Evolutionary conservation across 768 basidiomycete species (phyloP).

Genomic region (Paxillus rubicundulus): DNA sequence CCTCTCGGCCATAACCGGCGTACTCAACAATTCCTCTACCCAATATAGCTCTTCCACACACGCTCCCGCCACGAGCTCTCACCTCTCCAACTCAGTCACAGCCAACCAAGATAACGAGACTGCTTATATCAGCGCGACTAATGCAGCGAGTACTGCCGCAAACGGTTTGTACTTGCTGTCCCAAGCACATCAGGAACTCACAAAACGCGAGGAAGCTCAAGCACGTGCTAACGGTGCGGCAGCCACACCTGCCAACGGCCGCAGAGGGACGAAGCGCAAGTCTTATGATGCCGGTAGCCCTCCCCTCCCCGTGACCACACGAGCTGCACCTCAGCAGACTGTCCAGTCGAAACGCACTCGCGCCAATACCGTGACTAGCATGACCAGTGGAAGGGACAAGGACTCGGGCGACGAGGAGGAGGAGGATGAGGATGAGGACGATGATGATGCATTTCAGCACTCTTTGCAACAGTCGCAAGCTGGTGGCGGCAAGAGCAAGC

Average conservation of each 20-base stretch:
- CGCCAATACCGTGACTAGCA: conserved; percentile 33
- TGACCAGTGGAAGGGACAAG: conserved; percentile 35
- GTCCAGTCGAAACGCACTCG: conserved; percentile 37
- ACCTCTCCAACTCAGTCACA: conserved; percentile 35
- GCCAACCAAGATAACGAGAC: conserved; percentile 33
- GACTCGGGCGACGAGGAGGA: conserved; percentile 34
- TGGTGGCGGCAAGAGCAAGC: conserved; percentile 20
- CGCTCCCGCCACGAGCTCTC: conserved; percentile 33
- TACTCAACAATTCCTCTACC: conserved; percentile 46
- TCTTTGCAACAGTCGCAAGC: conserved; percentile 11
- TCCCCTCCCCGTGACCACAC: conserved; percentile 25
- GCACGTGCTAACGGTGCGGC: conserved; percentile 50
- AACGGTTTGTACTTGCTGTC: conserved; percentile 93
- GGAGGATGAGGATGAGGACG: conserved; percentile 41
- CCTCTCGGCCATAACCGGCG: conserved; percentile 64
- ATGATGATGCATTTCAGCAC: conserved; percentile 29
- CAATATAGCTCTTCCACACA: conserved; percentile 31
- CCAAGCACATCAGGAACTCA: conserved; percentile 95
- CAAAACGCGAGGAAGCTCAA: conserved; percentile 88
- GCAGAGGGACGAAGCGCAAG: conserved; percentile 73
- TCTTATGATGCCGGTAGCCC: conserved; percentile 46
- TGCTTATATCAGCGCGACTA: conserved; percentile 45
- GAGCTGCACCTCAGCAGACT: conserved; percentile 24
- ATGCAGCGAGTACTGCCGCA: conserved; percentile 68
- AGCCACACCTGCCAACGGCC: conserved; percentile 25